Conservation (phyloP, 108 stramenopile genomes). For the Cafeteria roenbergensis region DNA sequence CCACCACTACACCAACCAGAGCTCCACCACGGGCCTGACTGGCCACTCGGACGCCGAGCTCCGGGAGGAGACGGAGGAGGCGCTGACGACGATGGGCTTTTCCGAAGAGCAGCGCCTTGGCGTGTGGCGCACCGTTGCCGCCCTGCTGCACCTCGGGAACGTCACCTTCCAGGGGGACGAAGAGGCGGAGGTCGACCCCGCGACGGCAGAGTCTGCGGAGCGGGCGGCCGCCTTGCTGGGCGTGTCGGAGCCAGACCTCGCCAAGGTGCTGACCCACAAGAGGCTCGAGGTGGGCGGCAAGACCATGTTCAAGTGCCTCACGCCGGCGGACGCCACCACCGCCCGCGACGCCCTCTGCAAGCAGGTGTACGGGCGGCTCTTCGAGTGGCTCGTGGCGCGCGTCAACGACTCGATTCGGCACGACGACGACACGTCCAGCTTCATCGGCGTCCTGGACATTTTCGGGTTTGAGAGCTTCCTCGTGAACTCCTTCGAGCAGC, state of each 20-base stretch:
- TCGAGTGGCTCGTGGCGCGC: slow-evolving; percentile 63
- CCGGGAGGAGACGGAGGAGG: slow-evolving; percentile 5
- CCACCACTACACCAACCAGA: slow-evolving; percentile 1
- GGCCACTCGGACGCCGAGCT: slow-evolving; percentile 6
- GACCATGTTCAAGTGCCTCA: slow-evolving; percentile 55
- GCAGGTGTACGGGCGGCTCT: slow-evolving; percentile 68
- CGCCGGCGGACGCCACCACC: slow-evolving; percentile 44
- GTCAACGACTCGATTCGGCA: slow-evolving; percentile 65
- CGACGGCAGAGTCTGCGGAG: slow-evolving; percentile 17
- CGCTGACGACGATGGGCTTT: slow-evolving; percentile 24
- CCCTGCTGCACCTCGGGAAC: slow-evolving; percentile 41
- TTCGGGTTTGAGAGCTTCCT: slow-evolving; percentile 96
- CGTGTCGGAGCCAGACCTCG: slow-evolving; percentile 46
- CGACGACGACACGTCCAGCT: slow-evolving; percentile 32
- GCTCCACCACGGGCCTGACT: not conserved
- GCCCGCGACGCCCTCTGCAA: slow-evolving; percentile 78
- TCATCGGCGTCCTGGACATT: slow-evolving; percentile 90
- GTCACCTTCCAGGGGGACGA: slow-evolving; percentile 32
- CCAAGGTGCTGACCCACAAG: slow-evolving; percentile 50
- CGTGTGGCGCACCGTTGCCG: slow-evolving; percentile 31
- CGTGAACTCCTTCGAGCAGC: slow-evolving; percentile 88
- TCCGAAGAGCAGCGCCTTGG: not conserved
- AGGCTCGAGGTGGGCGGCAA: slow-evolving; percentile 62
- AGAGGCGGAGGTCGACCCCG: slow-evolving; percentile 23
- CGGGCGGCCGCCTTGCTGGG: slow-evolving; percentile 51